Evolutionary conservation across 495 filamentous ascomycete species (phyloP), one percentile per base, ranked within the genome.

Genomic region (Xylaria venustula): DNA sequence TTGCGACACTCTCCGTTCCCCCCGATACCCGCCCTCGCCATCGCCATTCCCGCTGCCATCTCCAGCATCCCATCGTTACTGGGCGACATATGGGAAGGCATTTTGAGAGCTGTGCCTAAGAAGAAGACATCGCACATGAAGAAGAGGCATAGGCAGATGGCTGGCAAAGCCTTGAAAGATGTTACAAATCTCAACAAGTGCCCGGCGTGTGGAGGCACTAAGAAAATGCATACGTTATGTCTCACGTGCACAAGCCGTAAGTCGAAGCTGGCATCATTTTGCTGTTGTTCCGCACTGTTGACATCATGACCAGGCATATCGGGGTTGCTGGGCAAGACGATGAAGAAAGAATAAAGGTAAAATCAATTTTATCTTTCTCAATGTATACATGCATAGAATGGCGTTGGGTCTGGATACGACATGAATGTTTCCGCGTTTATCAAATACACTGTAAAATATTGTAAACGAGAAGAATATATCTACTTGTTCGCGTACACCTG

Each of bases 71-170:
- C 75, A 12, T 75, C 71, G 12, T 64, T 94, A 3, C 72, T 95
- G 17, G 82, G 83, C 46, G 90, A 87, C 37, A 82, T 99, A 61
- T 98, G 93, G 90, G 95, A 97, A 62, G 91, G 89, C 2, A 84
- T 98, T 37, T 86, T 99, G 34, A 87, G 87, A 62, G 94, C 94
- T 3, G 94, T 97, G 6, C 94, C 94, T 9, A 99, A 99, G 83
- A 98, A 97, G 78, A 99, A 98, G 85, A 96, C 92, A 9, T 96
- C 93, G 23, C 90, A 99, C 74, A 91, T 90, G 82, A 97, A 96
- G 82, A 96, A 90, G 79, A 88, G 94, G 62, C 87, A 91, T 67
- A 84, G 95, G 66, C 91, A 93, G 65, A 87, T 97, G 86, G 93
- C 91, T 17, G 93, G 93, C 67, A 98, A 98, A 75, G 92, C 85